Conservation (phyloP, 1,284 basidiomycete species). For the Hymenochaete sp. region DNA sequence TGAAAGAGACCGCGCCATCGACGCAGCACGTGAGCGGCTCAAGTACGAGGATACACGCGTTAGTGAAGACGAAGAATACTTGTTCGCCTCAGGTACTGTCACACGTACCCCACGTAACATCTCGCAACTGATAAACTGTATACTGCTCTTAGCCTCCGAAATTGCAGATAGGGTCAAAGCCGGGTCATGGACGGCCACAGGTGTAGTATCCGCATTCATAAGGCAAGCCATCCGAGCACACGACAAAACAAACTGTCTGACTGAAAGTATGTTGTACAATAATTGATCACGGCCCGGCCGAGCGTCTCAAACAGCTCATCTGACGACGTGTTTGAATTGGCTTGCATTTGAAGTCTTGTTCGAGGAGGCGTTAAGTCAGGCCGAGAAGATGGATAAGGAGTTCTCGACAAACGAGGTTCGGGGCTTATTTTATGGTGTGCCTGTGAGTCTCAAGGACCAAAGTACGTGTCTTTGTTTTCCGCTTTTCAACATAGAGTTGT, state of each 20-base stretch:
- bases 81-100: constrained; percentile 25
- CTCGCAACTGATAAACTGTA: too few species aligned
- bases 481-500: not conserved
- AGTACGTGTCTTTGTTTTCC: constrained; percentile 32
- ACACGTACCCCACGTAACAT: not conserved
- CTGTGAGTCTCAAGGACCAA: constrained; percentile 69
- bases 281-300: not conserved
- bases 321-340: not conserved
- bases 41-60: too few species aligned
- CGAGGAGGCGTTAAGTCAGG: constrained; percentile 52
- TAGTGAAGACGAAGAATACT: constrained; percentile 12
- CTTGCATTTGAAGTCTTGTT: constrained; percentile 50
- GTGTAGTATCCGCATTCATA: constrained; percentile 69
- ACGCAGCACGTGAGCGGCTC: constrained; percentile 20
- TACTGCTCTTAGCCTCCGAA: constrained; percentile 44
- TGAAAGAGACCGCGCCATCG: constrained; percentile 27
- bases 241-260: constrained; percentile 62
- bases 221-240: constrained; percentile 59
- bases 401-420: constrained; percentile 52
- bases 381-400: constrained; percentile 55
- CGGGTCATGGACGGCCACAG: constrained; percentile 64
- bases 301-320: not conserved
- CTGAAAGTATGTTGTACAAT: constrained; percentile 48
- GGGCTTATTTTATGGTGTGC: constrained; percentile 77
- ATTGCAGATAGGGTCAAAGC: constrained; percentile 51